Evolutionary conservation across 495 filamentous ascomycete genomes (phyloP).

Genomic region (Penicillium diatomitis): DNA sequence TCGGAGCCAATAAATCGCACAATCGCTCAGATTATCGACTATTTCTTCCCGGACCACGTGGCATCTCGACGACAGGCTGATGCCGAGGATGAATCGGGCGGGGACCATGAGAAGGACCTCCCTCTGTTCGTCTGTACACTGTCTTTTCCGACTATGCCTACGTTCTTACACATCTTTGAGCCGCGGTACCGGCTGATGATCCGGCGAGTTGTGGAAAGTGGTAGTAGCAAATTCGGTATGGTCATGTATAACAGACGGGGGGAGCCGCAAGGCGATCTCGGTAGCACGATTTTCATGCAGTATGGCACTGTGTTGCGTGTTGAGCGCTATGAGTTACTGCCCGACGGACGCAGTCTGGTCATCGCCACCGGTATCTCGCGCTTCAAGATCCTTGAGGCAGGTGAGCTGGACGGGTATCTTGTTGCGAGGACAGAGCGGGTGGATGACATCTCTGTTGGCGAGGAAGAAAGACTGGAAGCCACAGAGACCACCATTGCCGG

Average conservation of each 20-base stretch:
- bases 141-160: slow-evolving; percentile 73
- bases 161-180: slow-evolving; percentile 85
- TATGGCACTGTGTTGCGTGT: slow-evolving; percentile 74
- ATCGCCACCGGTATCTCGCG: slow-evolving; percentile 66
- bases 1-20: slow-evolving; percentile 52
- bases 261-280: slow-evolving; percentile 45
- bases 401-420: slow-evolving; percentile 63
- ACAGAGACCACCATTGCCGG: slow-evolving; percentile 39
- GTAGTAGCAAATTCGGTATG: slow-evolving; percentile 74
- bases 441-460: slow-evolving; percentile 68
- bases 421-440: slow-evolving; percentile 64
- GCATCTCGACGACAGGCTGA: slow-evolving; percentile 43
- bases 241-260: slow-evolving; percentile 55
- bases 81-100: slow-evolving; percentile 39
- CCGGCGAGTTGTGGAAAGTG: slow-evolving; percentile 59
- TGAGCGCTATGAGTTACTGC: slow-evolving; percentile 57
- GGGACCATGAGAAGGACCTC: slow-evolving; percentile 47
- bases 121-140: slow-evolving; percentile 77
- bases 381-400: slow-evolving; percentile 59
- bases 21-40: slow-evolving; percentile 48
- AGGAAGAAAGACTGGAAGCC: slow-evolving; percentile 69
- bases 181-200: slow-evolving; percentile 86
- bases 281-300: slow-evolving; percentile 51
- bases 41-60: slow-evolving; percentile 59
- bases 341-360: slow-evolving; percentile 73